A percentile compares a stretch with the other conserved stretches of the same genome.
Evolutionary conservation across 176 grass and related monocot genomes (phyloP).

Genomic region (Cocos nucifera): DNA sequence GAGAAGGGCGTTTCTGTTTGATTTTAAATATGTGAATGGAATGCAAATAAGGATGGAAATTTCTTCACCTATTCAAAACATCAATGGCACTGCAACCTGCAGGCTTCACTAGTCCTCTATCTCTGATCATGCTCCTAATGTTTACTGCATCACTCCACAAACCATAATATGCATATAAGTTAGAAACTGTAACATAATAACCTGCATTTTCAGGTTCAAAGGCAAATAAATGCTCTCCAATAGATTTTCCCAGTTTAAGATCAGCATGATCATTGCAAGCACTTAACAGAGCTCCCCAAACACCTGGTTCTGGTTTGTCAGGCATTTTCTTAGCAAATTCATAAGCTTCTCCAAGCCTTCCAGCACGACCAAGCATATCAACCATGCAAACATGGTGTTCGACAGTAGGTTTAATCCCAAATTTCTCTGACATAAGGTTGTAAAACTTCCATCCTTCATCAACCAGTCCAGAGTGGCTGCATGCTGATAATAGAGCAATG

Average conservation of each 20-base stretch:
- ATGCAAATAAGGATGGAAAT: no score
- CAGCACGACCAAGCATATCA: slow-evolving; percentile 64
- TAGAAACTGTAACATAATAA: slow-evolving; percentile 76
- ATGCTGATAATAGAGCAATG: slow-evolving; percentile 70
- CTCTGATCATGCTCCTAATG: slow-evolving; percentile 43
- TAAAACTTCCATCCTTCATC: slow-evolving; percentile 69
- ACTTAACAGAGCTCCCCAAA: slow-evolving; percentile 72
- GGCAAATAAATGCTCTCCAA: slow-evolving; percentile 48
- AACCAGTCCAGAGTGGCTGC: slow-evolving; percentile 62
- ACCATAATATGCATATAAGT: slow-evolving; percentile 49
- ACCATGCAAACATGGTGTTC: slow-evolving; percentile 72
- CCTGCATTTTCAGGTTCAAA: slow-evolving; percentile 64
- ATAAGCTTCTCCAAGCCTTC: slow-evolving; percentile 45
- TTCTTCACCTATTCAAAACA: neutral
- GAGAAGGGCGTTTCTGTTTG: no score
- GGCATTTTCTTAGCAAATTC: slow-evolving; percentile 43
- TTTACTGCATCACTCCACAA: slow-evolving; percentile 50
- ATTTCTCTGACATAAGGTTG: slow-evolving; percentile 55
- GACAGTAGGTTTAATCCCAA: slow-evolving; percentile 40
- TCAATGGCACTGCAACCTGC: slow-evolving; percentile 45
- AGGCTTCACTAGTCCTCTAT: slow-evolving; percentile 47
- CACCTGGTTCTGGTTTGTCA: slow-evolving; percentile 35
- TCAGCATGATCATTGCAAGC: slow-evolving; percentile 38
- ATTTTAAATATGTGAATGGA: no score
- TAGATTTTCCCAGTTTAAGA: slow-evolving; percentile 38